Base-by-base conservation (phyloP, 2,329 filamentous ascomycete genomes). In the Pseudocercospora cruenta region DNA sequence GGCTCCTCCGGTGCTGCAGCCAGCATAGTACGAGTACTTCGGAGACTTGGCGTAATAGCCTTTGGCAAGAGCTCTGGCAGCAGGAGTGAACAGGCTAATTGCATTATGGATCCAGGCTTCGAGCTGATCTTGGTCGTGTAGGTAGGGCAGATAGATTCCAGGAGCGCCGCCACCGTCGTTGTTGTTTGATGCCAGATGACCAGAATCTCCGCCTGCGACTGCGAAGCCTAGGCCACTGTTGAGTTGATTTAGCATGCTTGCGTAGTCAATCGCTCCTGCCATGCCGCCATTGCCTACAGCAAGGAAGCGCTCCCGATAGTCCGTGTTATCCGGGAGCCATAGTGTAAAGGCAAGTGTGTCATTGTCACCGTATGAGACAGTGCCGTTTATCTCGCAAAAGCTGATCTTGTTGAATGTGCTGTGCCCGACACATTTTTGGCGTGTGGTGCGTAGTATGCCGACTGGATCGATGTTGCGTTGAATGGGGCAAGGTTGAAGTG, bases 61-160 rank as follows among this genome's bases (percentile, higher is more conserved):
- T 4, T 71, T 64, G 6, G 73, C 71, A 21, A 82, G 63, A 1
- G 67, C 67, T 22, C 73, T 77, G 1, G 76, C 72, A 7, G 73
- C 60, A 1, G 73, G 73, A 0, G 78, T 78, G 24, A 79, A 74
- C 9, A 78, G 70, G 5, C 76, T 74, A 39, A 80, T 77, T 1
- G 77, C 79, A 62, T 80, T 68, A 58, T 79, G 77, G 53, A 80
- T 79, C 78, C 78, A 80, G 0, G 77, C 77, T 22, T 58, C 39
- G 10, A 73, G 70, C 55, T 76, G 72, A 22, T 70, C 69, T 28
- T 57, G n/a, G 39, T 76, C 67, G 60, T 76, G 74, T 0, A 76
- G 65, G 31, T 73, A 76, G 1, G 73, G 72, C 3, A 76, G 5
- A 36, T 72, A 74, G 9, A 70, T 64, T 19, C 67, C 70, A n/a